Base-by-base conservation (phyloP, 2,329 filamentous ascomycete species). In the Arachnopeziza araneosa region DNA sequence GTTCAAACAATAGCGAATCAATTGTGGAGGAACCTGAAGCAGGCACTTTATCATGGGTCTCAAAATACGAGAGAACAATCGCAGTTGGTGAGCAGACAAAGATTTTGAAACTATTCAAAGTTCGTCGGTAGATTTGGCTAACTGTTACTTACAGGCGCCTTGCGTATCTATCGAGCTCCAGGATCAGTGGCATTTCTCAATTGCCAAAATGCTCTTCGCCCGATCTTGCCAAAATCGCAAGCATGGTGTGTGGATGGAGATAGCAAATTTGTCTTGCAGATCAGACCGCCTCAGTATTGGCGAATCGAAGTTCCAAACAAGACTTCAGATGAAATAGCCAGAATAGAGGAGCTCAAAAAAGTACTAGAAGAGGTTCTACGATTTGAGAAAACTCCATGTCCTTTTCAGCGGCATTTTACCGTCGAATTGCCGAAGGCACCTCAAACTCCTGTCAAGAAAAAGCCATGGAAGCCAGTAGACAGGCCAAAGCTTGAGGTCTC, bases 171-270 rank as follows among this genome's bases (percentile, higher is more conserved):
- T 72, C 87, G 90, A 68, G 89, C 95, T 36, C 89, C 90, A 8
- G 90, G 91, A 22, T 91, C 91, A 10, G 90, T 95, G 19, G 90
- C 91, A 14, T 97, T 96, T 69, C 80, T 97, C 10, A 93, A 89
- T 74, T 96, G 91, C 64, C 90, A 90, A 61, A 86, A 85, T 58
- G 87, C 93, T 19, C 81, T 96, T 21, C 90, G 95, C 69, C 89
- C 93, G 12, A 95, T 97, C 63, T 77, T 97, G 56, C 91, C 90
- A 24, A 91, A 91, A 73, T 96, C 91, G 60, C 92, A 96, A 74
- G 96, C 90, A 71, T 97, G 93, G 93, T 96, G 90, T 72, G 89
- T 97, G 32, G 90, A 96, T 72, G 89, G 91, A 60, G 83, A 87
- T 88, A 91, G 79, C 73, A 83, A 87, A 67, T 96, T 96, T 67